phyloP scores from a whole-genome alignment of 2,329 filamentous ascomycete species.

The Penicillium hesseltinei region DNA sequence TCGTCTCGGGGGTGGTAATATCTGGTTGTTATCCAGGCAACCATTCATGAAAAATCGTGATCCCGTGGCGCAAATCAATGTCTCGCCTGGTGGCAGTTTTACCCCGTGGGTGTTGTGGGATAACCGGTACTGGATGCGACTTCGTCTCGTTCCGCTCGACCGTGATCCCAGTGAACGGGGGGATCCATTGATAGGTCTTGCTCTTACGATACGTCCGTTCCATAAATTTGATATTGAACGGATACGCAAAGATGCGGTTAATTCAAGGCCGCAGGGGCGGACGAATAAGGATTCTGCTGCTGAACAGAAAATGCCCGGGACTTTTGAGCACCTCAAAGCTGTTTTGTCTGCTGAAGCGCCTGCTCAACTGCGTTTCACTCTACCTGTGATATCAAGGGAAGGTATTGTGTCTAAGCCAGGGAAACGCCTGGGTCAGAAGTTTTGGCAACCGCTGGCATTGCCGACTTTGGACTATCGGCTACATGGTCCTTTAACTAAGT shows the following conservation, averaged over 20 bases:
- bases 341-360: constrained; percentile 33
- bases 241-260: constrained; percentile 16
- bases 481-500: constrained; percentile 5
- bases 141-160: constrained; percentile 34
- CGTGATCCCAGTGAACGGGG: background rate
- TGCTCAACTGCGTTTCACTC: constrained; percentile 40
- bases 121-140: constrained; percentile 55
- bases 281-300: background rate
- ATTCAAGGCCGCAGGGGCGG: background rate
- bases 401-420: background rate
- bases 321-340: constrained; percentile 6
- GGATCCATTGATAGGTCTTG: constrained; percentile 3
- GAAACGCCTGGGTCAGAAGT: background rate
- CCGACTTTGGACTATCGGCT: constrained; percentile 30
- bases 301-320: background rate
- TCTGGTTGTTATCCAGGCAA: constrained; percentile 41
- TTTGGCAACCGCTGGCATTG: constrained; percentile 23
- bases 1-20: constrained; percentile 17
- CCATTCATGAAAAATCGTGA: constrained; percentile 34
- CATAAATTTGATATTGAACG: constrained; percentile 29
- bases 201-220: constrained; percentile 44
- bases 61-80: constrained; percentile 21
- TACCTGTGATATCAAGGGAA: constrained; percentile 39
- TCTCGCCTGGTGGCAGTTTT: constrained; percentile 11
- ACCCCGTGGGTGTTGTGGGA: constrained; percentile 48